phyloP scores from a whole-genome alignment of 257 asterid species.

The Ilex aquifolium region DNA sequence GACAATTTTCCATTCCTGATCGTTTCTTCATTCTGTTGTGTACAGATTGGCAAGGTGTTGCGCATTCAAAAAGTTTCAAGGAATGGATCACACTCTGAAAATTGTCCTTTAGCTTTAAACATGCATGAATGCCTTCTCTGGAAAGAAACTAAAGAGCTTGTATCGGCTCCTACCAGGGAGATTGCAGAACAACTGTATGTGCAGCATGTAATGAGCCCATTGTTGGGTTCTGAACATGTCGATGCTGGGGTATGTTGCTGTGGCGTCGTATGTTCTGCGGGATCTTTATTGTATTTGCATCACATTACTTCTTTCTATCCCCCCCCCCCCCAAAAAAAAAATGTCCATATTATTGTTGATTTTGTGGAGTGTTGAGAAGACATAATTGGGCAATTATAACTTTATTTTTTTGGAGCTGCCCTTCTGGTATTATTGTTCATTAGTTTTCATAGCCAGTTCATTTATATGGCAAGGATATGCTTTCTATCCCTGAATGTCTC shows the following conservation, averaged over 20 bases:
- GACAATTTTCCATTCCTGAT: not conserved
- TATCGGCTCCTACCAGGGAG: slow-evolving; percentile 71
- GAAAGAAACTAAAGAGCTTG: slow-evolving; percentile 54
- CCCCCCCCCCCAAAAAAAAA: no score
- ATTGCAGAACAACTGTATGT: slow-evolving; percentile 61
- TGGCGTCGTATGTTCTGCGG: slow-evolving; percentile 7
- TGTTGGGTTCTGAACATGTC: slow-evolving; percentile 78
- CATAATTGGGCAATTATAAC: no score
- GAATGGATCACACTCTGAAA: slow-evolving; percentile 40
- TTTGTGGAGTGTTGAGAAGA: no score
- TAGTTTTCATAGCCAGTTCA: no score
- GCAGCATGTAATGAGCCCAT: slow-evolving; percentile 66
- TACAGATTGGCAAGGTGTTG: slow-evolving; percentile 77
- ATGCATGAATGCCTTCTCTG: slow-evolving; percentile 56
- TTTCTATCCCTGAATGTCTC: no score
- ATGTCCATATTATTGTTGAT: no score
- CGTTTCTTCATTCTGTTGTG: slow-evolving; percentile 9
- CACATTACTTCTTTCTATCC: no score
- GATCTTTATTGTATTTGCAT: not conserved
- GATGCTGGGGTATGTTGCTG: slow-evolving; percentile 76
- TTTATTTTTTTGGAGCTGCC: no score
- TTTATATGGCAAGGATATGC: no score
- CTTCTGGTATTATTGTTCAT: no score
- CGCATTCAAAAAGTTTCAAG: slow-evolving; percentile 66
- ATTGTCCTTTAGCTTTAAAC: slow-evolving; percentile 47